Evolutionary conservation across 1,139 yeast species (phyloP).

Genomic region (Pichia sp.): DNA sequence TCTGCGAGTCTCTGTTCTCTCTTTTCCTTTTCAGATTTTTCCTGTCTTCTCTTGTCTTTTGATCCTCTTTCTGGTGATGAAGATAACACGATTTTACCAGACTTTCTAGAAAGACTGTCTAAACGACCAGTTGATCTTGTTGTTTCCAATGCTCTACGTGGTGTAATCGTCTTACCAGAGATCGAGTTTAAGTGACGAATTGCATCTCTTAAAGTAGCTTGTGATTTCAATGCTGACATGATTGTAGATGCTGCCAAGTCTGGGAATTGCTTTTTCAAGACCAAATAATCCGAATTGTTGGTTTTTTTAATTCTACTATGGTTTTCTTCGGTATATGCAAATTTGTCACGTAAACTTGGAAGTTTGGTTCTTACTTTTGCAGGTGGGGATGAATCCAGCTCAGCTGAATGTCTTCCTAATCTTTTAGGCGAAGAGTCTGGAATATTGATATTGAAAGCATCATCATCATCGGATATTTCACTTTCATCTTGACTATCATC

Average conservation of each 20-base stretch:
- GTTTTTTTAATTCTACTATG: too few species aligned
- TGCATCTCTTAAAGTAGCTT: constrained; percentile 55
- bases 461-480: too few species aligned
- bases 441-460: constrained; percentile 37
- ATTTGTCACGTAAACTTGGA: constrained; percentile 13
- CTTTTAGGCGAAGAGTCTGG: constrained; percentile 44
- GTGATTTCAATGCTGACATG: constrained; percentile 59
- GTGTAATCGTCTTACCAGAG: background rate
- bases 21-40: background rate
- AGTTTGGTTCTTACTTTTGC: constrained; percentile 15
- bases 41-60: background rate
- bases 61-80: constrained; percentile 20
- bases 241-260: constrained; percentile 50
- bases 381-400: constrained; percentile 27
- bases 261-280: constrained; percentile 47
- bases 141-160: background rate
- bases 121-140: constrained; percentile 1
- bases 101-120: constrained; percentile 4
- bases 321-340: too few species aligned
- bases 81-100: constrained; percentile 20
- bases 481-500: constrained; percentile 1
- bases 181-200: constrained; percentile 42
- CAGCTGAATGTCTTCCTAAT: constrained; percentile 10
- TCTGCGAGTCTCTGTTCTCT: constrained; percentile 24
- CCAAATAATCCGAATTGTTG: constrained; percentile 45